Evolutionary conservation across 2,329 filamentous ascomycete species (phyloP).

Genomic region (Chaetothyriales sp.): DNA sequence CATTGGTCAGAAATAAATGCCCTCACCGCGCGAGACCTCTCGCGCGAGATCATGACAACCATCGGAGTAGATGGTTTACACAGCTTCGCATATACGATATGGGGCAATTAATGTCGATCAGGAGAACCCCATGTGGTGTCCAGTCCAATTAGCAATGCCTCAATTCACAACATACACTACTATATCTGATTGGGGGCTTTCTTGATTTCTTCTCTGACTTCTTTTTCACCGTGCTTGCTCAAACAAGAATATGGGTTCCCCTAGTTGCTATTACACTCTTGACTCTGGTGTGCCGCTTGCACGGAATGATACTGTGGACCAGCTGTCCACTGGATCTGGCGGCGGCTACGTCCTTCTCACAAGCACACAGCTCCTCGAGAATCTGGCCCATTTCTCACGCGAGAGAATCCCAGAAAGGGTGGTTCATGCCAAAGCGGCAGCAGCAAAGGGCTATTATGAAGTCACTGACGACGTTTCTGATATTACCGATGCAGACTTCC

Average conservation of each 20-base stretch:
- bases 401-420: constrained; percentile 48
- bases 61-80: too few species aligned
- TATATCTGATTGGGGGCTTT: too few species aligned
- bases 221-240: too few species aligned
- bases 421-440: constrained; percentile 45
- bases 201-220: too few species aligned
- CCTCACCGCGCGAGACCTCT: too few species aligned
- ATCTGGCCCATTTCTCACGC: constrained; percentile 45
- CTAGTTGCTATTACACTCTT: constrained; percentile 5
- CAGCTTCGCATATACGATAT: too few species aligned
- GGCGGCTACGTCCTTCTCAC: constrained; percentile 34
- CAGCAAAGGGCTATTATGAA: constrained; percentile 45
- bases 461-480: constrained; percentile 44
- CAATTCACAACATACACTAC: too few species aligned
- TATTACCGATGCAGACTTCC: constrained; percentile 40
- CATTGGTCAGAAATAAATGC: too few species aligned
- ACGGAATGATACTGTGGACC: constrained; percentile 5
- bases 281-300: constrained; percentile 4
- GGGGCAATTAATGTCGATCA: too few species aligned
- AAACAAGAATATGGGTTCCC: constrained; percentile 2
- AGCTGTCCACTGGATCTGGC: constrained; percentile 4
- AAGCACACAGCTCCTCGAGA: constrained; percentile 48
- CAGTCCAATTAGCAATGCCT: too few species aligned
- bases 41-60: too few species aligned
- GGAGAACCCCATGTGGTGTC: too few species aligned